phyloP scores from a whole-genome alignment of 2,329 filamentous ascomycete species.

The Fusarium papillatum region DNA sequence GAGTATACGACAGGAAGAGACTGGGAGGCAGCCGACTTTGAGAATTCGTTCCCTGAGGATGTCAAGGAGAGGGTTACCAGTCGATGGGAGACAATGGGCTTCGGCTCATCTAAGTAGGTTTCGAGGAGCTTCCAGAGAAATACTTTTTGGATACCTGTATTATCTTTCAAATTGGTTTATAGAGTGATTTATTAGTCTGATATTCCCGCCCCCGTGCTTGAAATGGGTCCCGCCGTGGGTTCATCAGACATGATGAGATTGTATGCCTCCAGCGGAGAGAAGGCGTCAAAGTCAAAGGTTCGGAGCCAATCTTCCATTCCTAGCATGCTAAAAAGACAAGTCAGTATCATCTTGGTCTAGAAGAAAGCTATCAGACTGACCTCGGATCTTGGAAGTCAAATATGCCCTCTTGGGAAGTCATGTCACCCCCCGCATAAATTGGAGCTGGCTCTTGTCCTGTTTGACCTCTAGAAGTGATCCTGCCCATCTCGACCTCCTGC shows the following conservation, averaged over 20 bases:
- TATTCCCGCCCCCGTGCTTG: neutral
- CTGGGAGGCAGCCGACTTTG: constrained; percentile 49
- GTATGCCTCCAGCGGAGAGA: constrained; percentile 29
- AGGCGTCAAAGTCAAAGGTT: constrained; percentile 25
- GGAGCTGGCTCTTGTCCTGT: neutral
- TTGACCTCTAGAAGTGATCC: neutral
- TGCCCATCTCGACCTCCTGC: constrained; percentile 5
- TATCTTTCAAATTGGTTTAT: neutral
- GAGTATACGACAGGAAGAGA: constrained; percentile 56
- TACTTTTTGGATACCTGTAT: neutral
- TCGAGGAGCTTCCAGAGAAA: neutral
- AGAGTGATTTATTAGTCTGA: neutral
- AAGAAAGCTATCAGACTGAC: neutral
- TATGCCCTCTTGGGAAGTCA: neutral
- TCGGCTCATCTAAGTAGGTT: neutral
- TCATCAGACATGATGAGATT: constrained; percentile 36
- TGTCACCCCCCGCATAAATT: neutral
- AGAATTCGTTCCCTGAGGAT: constrained; percentile 52
- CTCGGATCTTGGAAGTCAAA: constrained; percentile 1
- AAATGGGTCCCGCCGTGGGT: neutral
- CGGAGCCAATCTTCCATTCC: constrained; percentile 32
- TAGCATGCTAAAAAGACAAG: neutral
- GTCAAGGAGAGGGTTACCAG: constrained; percentile 52
- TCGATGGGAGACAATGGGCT: constrained; percentile 51
- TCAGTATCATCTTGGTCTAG: neutral